Evolutionary conservation across 331 rosid species (phyloP).

Genomic region (Dryas integrifolia): DNA sequence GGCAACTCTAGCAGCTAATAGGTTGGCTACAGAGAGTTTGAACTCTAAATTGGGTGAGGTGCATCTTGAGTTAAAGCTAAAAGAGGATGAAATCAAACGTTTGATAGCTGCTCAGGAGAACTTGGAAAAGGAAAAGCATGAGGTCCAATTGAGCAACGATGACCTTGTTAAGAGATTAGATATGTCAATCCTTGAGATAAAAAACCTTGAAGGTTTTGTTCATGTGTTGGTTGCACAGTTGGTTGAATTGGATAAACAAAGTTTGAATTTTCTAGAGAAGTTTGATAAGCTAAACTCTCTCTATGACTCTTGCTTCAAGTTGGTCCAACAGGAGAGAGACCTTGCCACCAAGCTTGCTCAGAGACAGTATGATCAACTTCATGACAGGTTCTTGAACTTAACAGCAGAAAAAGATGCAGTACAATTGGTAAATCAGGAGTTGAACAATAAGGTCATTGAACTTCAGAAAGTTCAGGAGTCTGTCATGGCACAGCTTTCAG

Average conservation of each 20-base stretch:
- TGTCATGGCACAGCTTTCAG: constrained; percentile 43
- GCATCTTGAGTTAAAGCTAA: constrained; percentile 51
- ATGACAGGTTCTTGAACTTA: constrained; percentile 42
- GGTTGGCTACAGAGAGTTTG: constrained; percentile 54
- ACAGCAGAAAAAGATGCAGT: constrained; percentile 55
- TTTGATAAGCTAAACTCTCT: constrained; percentile 65
- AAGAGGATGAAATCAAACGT: constrained; percentile 58
- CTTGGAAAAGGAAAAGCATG: constrained; percentile 58
- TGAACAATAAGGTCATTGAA: constrained; percentile 48
- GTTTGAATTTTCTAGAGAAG: constrained; percentile 53
- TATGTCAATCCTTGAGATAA: constrained; percentile 53
- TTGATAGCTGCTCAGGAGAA: constrained; percentile 44
- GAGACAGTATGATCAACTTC: constrained; percentile 53
- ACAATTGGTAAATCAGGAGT: constrained; percentile 45
- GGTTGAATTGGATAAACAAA: constrained; percentile 60
- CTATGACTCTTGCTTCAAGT: constrained; percentile 55
- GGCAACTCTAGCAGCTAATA: constrained; percentile 50
- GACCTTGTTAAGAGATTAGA: constrained; percentile 54
- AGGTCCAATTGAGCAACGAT: constrained; percentile 46
- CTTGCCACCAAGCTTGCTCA: constrained; percentile 53
- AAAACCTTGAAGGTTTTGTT: constrained; percentile 50
- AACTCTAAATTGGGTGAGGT: constrained; percentile 59
- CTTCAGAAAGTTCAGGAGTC: constrained; percentile 64
- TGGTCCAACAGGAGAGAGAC: constrained; percentile 64
- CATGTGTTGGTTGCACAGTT: constrained; percentile 49